A percentile compares a stretch with the other conserved stretches of the same genome.
Conservation (phyloP, 805 yeast genomes). For the Pichia scutulata region DNA sequence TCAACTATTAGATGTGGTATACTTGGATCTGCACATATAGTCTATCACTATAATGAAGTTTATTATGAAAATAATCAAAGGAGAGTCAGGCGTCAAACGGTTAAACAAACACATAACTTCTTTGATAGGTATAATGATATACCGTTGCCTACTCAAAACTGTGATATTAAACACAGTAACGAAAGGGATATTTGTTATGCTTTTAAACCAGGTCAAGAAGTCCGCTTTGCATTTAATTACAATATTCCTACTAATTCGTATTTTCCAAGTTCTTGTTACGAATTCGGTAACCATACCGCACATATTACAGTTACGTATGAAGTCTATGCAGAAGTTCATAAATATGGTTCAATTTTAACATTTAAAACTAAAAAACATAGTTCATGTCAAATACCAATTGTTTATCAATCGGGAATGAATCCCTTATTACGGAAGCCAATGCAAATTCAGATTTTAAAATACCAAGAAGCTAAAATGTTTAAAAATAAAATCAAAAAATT, state of each 20-base stretch:
- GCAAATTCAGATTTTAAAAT: background rate
- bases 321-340: slow-evolving; percentile 4
- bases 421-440: background rate
- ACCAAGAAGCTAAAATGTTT: background rate
- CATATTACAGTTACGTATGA: background rate
- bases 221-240: background rate
- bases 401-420: slow-evolving; percentile 4
- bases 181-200: background rate
- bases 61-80: background rate
- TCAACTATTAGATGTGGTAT: slow-evolving; percentile 3
- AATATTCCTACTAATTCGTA: background rate
- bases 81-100: background rate
- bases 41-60: background rate
- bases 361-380: background rate
- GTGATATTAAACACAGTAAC: background rate
- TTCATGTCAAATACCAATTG: background rate
- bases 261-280: slow-evolving; percentile 5
- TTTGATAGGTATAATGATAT: slow-evolving; percentile 1
- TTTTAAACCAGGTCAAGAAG: background rate
- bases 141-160: background rate
- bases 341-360: background rate
- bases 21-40: background rate
- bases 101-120: background rate
- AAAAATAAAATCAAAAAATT: slow-evolving; percentile 5
- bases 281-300: slow-evolving; percentile 4